Evolutionary conservation across 1,284 basidiomycete species (phyloP), one percentile per base, ranked within the genome.

Genomic region (Rugosomyces carneus): DNA sequence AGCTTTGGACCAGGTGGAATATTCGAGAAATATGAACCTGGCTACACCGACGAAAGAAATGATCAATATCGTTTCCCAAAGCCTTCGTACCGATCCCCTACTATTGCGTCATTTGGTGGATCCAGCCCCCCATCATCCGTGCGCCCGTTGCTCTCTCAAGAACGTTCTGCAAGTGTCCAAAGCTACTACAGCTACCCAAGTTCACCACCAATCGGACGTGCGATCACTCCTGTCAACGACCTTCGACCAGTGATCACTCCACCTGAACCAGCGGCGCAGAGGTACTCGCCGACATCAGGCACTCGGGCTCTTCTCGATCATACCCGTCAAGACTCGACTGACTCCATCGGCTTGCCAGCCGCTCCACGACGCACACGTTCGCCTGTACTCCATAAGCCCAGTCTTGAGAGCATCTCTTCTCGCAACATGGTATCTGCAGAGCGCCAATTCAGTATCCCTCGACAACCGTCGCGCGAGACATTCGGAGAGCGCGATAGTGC

Each of bases 191-290:
- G 50, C 38, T 58, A 61, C 49, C 44, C 52, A 9, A 49, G 55
- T 32, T 46, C 55, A 9, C 55, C 54, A 16, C 51, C 60, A 11
- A 55, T 69, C 40, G 59, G 61, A 15, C 65, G 66, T 23, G 51
- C 64, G 9, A 72, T 71, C 42, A 61, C 63, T 0, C 65, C 67
- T n/a, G 55, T 60, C 5, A 53, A 56, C 18, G 60, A 66, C 26
- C 57, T 66, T 16, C 59, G 67, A 15, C 56, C 57, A 23, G 60
- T 61, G 43, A 53, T 70, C 37, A 50, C 57, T 26, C 48, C 56
- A 5, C 59, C 58, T 5, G 56, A 57, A 43, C 42, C 40, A 29
- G 42, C 42, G 13, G 11, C 18, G n/a, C 45, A 50, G n/a, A 41
- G 47, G 23, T 49, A 49, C 21, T 40, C 47, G n/a, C 39, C 40